Evolutionary conservation across 2,329 filamentous ascomycete species (phyloP).

Genomic region (Arthrobotrys megalospora): DNA sequence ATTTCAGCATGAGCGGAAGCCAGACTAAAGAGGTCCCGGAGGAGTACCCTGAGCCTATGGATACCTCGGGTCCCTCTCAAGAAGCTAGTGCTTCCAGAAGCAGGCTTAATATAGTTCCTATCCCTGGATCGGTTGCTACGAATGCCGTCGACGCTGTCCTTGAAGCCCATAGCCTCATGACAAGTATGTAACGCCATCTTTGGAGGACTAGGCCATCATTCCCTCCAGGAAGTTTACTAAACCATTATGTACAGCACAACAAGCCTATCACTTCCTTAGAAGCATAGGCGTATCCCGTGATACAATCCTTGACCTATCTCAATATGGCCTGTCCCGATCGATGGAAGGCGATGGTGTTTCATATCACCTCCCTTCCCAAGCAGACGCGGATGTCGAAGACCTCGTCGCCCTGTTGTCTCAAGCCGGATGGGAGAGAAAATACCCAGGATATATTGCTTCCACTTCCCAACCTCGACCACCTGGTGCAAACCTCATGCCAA

Average conservation of each 20-base stretch:
- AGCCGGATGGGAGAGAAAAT: slow-evolving; percentile 1
- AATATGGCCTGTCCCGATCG: background rate
- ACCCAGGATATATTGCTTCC: slow-evolving; percentile 2
- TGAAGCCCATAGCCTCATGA: slow-evolving; percentile 22
- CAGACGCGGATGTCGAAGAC: slow-evolving; percentile 29
- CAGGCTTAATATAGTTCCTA: slow-evolving; percentile 5
- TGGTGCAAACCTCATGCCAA: background rate
- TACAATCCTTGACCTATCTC: slow-evolving; percentile 6
- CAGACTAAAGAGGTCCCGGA: background rate
- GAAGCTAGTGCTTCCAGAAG: background rate
- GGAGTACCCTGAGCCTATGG: background rate
- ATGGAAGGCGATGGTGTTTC: background rate
- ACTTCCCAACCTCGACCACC: slow-evolving; percentile 3
- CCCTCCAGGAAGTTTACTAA: background rate
- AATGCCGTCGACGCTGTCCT: slow-evolving; percentile 23
- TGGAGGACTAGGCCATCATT: background rate
- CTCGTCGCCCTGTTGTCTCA: slow-evolving; percentile 11
- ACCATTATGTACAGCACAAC: slow-evolving; percentile 11
- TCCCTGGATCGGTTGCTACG: slow-evolving; percentile 11
- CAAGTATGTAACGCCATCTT: slow-evolving; percentile 11
- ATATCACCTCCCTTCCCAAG: background rate
- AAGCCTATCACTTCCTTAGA: slow-evolving; percentile 25
- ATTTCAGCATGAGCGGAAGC: background rate
- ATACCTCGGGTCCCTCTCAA: background rate
- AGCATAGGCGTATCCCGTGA: slow-evolving; percentile 13